Evolutionary conservation across 78 protist species (phyloP).

Genomic region (slime mould (Dictyostelium discoideum)): DNA sequence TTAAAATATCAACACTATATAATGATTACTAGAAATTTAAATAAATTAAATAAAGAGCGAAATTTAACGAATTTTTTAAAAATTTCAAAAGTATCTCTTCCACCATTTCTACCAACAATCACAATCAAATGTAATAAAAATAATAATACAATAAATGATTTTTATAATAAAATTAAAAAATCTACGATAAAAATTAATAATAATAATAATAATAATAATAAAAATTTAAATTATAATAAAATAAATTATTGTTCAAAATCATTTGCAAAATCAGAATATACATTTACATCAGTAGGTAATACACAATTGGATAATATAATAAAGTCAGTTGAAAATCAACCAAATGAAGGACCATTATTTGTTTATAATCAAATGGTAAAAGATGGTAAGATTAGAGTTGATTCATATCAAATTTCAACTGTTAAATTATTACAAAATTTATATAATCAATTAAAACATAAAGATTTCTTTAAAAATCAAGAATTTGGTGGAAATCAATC

Average conservation of each 20-base stretch:
- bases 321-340: not conserved
- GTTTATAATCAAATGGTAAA: constrained; percentile 30
- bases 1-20: not conserved
- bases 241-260: not conserved
- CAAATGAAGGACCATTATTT: constrained; percentile 66
- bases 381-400: constrained; percentile 34
- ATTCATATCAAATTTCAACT: constrained; percentile 42
- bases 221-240: not conserved
- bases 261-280: not conserved
- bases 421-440: constrained; percentile 64
- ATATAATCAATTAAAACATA: constrained; percentile 46
- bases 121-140: not conserved
- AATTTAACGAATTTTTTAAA: not conserved
- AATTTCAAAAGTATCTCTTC: not conserved
- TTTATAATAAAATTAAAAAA: not conserved
- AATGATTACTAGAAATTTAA: not conserved
- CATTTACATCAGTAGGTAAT: constrained; percentile 18
- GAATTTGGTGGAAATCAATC: not conserved
- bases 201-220: not conserved
- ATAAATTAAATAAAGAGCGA: not conserved
- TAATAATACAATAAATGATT: not conserved
- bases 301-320: not conserved
- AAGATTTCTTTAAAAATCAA: constrained; percentile 3
- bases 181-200: not conserved
- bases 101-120: not conserved